A percentile compares a stretch with the other conserved stretches of the same genome.
These are phyloP conservation scores for Gillenia trifoliata DNA, from an alignment of 306 rosid genomes.

Conservation along the genomic window DNA sequence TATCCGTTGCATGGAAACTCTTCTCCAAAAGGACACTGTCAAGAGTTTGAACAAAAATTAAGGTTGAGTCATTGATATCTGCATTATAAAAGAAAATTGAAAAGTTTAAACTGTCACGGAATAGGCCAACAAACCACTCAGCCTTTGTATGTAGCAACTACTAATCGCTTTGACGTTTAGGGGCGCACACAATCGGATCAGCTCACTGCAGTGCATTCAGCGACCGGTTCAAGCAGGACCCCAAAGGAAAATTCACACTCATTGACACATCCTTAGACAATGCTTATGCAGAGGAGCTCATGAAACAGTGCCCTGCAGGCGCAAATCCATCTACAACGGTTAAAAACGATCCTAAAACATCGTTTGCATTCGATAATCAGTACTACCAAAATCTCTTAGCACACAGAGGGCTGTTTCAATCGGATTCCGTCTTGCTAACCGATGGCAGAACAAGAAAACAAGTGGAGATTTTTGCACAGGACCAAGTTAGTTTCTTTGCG, in stretches of 20 bases:
- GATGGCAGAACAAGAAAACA: slow-evolving; percentile 39
- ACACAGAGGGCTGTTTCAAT: slow-evolving; percentile 68
- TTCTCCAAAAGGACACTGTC: too few relatives aligned
- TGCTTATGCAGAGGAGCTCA: slow-evolving; percentile 57
- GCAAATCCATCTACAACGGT: slow-evolving; percentile 46
- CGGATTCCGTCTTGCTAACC: slow-evolving; percentile 58
- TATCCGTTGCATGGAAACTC: too few relatives aligned
- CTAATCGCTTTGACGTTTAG: slow-evolving; percentile 22
- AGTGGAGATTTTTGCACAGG: slow-evolving; percentile 53
- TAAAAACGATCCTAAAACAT: slow-evolving; percentile 61
- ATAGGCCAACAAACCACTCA: not conserved
- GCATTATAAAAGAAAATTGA: too few relatives aligned
- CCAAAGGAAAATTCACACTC: slow-evolving; percentile 47
- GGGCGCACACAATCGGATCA: slow-evolving; percentile 81
- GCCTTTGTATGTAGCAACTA: not conserved
- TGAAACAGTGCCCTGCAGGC: slow-evolving; percentile 41
- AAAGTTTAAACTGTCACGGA: not conserved
- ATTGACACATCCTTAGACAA: slow-evolving; percentile 54
- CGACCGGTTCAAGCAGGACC: slow-evolving; percentile 49
- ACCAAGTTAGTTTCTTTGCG: slow-evolving; percentile 53
- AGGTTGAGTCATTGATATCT: too few relatives aligned
- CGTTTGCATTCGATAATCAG: slow-evolving; percentile 63
- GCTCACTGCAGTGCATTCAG: slow-evolving; percentile 77
- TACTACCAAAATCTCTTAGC: slow-evolving; percentile 53
- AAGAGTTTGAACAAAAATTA: too few relatives aligned